Evolutionary conservation across 805 yeast species (phyloP), one percentile per base, ranked within the genome.

Genomic region (Monosporozyma unispora): DNA sequence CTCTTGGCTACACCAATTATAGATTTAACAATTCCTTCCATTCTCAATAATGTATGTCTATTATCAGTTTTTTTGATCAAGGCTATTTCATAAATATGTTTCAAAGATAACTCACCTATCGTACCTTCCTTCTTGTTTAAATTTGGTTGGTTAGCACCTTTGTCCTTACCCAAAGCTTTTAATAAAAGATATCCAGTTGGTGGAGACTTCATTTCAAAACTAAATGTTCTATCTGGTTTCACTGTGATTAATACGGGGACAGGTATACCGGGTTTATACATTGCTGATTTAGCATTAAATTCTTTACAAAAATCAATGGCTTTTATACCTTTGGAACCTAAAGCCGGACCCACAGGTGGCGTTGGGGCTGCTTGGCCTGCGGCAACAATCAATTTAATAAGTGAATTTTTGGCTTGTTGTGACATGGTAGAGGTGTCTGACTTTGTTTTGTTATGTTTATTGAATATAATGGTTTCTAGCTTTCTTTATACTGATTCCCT

Each of bases 361-460:
- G 96, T 84, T 40, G 99, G 98, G 1, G 97, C 93, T 0, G 99
- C 99, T 66, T 89, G 87, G 3, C 98, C 98, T 4, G 99, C 98
- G 8, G 91, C 96, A 3, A 91, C 98, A 46, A 91, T 82, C 52
- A 91, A 78, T 68, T 91, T 93, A 48, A 91, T 88, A 58, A 90
- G 62, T 38, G 82, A 72, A 64, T 81, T 84, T 65, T 81, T 85
- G 19, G 74, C 71, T 18, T 68, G 63, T 55, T 62, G 59, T 47
- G 70, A 57, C 69, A 64, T 64, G 11, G 12, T 12, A 18, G 31
- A 31, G 25, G 35, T n/a, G 35, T n/a, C n/a, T n/a, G n/a, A n/a
- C n/a, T n/a, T n/a, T n/a, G n/a, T n/a, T n/a, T n/a, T n/a, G n/a
- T 14, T 29, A 29, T 29, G 33, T 9, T 29, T 29, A n/a, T n/a